These are phyloP conservation scores for Phyllosticta paracitricarpa DNA, from an alignment of 2,329 filamentous ascomycete genomes.

Conservation along the genomic window DNA sequence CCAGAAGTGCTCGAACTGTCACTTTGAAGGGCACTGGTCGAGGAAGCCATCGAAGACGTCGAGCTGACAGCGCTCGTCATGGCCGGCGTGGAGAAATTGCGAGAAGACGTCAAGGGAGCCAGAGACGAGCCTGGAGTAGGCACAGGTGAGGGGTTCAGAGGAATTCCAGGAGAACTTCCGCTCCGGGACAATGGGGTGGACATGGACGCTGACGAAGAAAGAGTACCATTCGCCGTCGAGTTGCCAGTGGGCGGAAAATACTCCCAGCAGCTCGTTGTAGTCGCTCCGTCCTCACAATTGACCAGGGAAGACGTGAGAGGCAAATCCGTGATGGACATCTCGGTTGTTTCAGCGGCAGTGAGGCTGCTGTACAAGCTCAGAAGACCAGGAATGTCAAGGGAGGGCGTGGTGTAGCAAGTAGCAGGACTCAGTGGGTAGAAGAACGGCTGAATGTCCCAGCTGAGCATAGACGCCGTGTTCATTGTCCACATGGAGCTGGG, in stretches of 20 bases:
- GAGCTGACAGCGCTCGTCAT: neutral
- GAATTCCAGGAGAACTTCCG: neutral
- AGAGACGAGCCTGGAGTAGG: neutral
- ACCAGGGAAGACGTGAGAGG: too few relatives aligned
- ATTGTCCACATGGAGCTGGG: neutral
- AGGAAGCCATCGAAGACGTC: neutral
- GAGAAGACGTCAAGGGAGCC: neutral
- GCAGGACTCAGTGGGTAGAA: neutral
- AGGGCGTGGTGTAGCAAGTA: neutral
- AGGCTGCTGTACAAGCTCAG: neutral
- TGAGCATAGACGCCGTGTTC: neutral
- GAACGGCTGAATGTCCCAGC: neutral
- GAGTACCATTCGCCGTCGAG: neutral
- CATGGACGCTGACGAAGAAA: neutral
- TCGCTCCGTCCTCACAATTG: too few relatives aligned
- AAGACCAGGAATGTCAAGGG: neutral
- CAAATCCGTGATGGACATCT: too few relatives aligned
- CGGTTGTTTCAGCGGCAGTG: neutral
- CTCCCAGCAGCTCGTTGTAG: too few relatives aligned
- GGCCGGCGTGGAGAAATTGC: neutral
- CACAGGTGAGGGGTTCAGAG: neutral
- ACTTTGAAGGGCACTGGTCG: neutral
- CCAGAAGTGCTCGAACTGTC: neutral
- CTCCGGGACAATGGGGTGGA: neutral
- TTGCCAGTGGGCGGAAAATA: neutral